phyloP scores from a whole-genome alignment of 371 early-diverging fungal genomes.

The Amoeboaphelidium protococcarum region DNA sequence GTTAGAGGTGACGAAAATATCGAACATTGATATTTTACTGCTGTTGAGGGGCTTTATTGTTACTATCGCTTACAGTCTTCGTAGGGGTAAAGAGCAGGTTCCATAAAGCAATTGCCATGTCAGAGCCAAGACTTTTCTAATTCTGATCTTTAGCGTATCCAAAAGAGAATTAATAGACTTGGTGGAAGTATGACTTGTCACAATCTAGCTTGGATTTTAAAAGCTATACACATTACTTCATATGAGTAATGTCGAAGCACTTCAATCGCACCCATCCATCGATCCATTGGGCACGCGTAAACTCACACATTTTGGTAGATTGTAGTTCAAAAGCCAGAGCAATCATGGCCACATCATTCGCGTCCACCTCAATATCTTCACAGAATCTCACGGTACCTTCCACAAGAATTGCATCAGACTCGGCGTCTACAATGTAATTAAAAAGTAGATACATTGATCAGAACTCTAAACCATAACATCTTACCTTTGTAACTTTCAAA shows the following conservation, averaged over 20 bases:
- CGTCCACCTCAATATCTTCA: conserved; percentile 40
- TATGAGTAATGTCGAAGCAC: conserved; percentile 32
- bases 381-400: conserved; percentile 47
- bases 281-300: conserved; percentile 22
- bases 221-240: conserved; percentile 21
- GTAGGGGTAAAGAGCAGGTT: conserved; percentile 46
- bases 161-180: conserved; percentile 51
- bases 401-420: conserved; percentile 32
- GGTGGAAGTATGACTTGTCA: conserved; percentile 25
- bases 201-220: conserved; percentile 20
- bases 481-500: conserved; percentile 47
- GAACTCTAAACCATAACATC: not conserved
- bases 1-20: conserved; percentile 27
- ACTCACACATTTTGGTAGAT: conserved; percentile 48
- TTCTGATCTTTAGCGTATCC: conserved; percentile 31
- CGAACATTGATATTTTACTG: conserved; percentile 21
- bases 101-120: not conserved
- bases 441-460: not conserved
- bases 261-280: conserved; percentile 32
- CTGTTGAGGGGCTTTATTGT: not conserved
- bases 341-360: conserved; percentile 41
- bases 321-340: conserved; percentile 38
- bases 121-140: conserved; percentile 42
- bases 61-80: conserved; percentile 25
- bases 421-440: conserved; percentile 17